Evolutionary conservation across 2,329 filamentous ascomycete species (phyloP), one percentile per base, ranked within the genome.

Genomic region (Verticillium isaacii): DNA sequence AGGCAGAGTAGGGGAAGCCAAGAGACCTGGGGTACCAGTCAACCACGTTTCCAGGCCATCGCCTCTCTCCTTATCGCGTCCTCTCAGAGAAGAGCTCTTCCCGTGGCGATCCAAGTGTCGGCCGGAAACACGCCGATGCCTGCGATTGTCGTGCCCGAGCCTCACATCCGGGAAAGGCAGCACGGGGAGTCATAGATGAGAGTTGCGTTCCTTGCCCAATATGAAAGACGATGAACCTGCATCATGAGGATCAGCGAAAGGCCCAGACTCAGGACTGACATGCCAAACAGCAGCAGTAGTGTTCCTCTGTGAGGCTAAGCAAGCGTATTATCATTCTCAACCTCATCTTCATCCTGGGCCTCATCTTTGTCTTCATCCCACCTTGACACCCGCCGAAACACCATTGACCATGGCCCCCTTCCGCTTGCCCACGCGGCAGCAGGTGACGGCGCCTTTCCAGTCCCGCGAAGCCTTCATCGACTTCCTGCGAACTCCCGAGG

Each of bases 381-480:
- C 6, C 29, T 5, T 29, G 29, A 29, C 29, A 29, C 29, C 5
- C 5, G 29, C 29, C 29, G 1, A 37, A 37, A 15, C 36, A 37
- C 7, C 7, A n/a, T 23, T 15, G 2, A 61, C 17, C 6, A 66
- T 66, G 65, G 62, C 37, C 1, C 61, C 57, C 1, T 7, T 66
- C 5, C 41, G 61, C 55, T 55, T 65, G 19, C 61, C 65, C 1
- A 62, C n/a, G 34, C 61, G 34, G 11, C 52, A 60, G 57, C 59
- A 57, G 15, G 60, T 70, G 14, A 37, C 61, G 29, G 67, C 67
- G 2, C 64, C 69, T 2, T 70, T 71, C 59, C 65, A 66, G 55
- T 72, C 67, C 3, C 64, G 52, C 34, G 63, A 66, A 8, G 66
- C 68, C 1, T 71, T 72, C 14, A 8, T 60, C 36, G 64, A 70